Base-by-base conservation (phyloP, 176 grass and related monocot genomes). In the Hsuehochloa calcarea region DNA sequence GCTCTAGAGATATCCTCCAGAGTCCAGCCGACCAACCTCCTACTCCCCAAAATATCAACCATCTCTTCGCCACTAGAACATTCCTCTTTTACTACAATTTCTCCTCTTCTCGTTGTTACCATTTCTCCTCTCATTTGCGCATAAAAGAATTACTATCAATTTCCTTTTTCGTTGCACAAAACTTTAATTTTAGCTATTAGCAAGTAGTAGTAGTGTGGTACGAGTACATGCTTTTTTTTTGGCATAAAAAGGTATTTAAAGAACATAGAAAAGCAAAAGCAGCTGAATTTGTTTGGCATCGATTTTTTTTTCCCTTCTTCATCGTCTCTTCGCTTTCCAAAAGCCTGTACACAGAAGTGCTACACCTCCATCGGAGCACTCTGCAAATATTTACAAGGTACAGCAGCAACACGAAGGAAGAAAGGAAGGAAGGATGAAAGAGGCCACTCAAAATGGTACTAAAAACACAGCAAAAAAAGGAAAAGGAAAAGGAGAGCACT, bases 331-430 rank as follows among this genome's bases (percentile, higher is more conserved):
- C 12, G 31, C 78, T 71, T 60, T 65, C 23, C 44, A 65, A 52
- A 70, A 85, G 83, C 29, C 31, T 55, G 79, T 77, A 83, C 86
- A 88, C 70, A 60, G 52, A 69, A 70, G 72, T 34, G 86, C 80
- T 62, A 70, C 79, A 61, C 63, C 10, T 62, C 17, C 22, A 45
- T 38, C 27, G 80, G 86, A 88, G 80, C 86, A 71, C 86, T 61
- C 64, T n/a, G 27, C 72, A 50, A 52, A 69, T 82, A 88, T 88
- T 82, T 83, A 88, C 80, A 83, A 3, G 45, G 72, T 71, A 76
- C 83, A 72, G 40, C 63, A 78, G 22, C 82, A 22, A 69, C 70
- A 63, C 70, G n/a, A 29, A 75, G 17, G 29, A 19, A 85, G 22
- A 19, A 62, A 41, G 16, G 5, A 52, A 60, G 56, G 31, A 23